phyloP scores from a whole-genome alignment of 192 early-diverging fungal genomes.

The Pecoramyces ruminantium region DNA sequence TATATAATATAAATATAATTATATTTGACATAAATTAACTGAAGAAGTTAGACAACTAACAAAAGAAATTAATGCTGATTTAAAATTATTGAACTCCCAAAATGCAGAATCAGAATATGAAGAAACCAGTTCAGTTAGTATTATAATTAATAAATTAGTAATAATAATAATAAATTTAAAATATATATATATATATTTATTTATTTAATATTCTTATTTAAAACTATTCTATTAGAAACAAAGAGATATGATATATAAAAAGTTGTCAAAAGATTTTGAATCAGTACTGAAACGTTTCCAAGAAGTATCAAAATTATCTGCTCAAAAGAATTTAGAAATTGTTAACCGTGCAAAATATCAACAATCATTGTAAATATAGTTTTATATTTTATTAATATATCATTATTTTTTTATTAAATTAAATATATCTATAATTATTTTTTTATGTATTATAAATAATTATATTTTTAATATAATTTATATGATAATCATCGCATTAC shows the following conservation, averaged over 20 bases:
- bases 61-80: neutral
- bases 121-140: neutral
- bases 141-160: no score
- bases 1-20: neutral
- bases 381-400: no score
- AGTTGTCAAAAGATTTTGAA: constrained; percentile 88
- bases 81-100: neutral
- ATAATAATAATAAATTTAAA: no score
- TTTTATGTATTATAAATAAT: no score
- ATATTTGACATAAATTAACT: neutral
- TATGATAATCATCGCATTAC: no score
- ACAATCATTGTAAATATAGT: constrained; percentile 9
- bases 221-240: constrained; percentile 31
- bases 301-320: constrained; percentile 60
- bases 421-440: no score
- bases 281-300: constrained; percentile 81
- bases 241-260: constrained; percentile 75
- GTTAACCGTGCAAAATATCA: constrained; percentile 46
- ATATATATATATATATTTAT: no score
- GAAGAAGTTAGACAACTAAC: neutral
- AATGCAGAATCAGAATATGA: neutral
- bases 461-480: no score
- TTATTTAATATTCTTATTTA: no score
- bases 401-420: no score
- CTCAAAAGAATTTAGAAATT: constrained; percentile 67